A percentile compares a stretch with the other conserved stretches of the same genome.
Evolutionary conservation across 2,329 filamentous ascomycete genomes (phyloP).

Genomic region (Chrysosporium keratinophilum): DNA sequence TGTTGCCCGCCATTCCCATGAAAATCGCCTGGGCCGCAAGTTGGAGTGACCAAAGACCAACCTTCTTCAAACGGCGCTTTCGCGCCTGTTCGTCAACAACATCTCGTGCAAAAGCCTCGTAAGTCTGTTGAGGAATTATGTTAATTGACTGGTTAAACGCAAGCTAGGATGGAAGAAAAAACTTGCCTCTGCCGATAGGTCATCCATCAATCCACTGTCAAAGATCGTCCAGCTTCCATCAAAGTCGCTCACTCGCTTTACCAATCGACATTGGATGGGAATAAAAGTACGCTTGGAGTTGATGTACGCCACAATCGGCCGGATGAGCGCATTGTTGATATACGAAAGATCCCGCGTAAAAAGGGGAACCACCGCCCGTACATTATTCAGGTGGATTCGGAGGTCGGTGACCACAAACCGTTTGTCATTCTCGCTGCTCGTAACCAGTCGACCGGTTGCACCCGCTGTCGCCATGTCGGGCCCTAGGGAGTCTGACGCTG

Average conservation of each 20-base stretch:
- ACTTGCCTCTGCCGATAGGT: conserved; percentile 68
- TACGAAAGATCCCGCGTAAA: conserved; percentile 90
- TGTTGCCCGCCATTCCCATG: conserved; percentile 77
- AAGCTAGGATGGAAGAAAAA: conserved; percentile 1
- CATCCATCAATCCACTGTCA: conserved; percentile 88
- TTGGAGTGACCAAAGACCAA: conserved; percentile 90
- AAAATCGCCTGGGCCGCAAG: conserved; percentile 88
- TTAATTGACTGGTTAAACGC: conserved; percentile 12
- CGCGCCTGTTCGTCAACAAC: conserved; percentile 82
- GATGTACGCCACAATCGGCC: conserved; percentile 96
- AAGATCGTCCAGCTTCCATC: conserved; percentile 92
- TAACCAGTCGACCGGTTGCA: background rate
- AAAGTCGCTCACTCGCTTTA: conserved; percentile 81
- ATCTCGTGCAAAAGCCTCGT: conserved; percentile 84
- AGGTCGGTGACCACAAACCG: conserved; percentile 88
- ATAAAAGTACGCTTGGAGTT: conserved; percentile 93
- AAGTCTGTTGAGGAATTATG: conserved; percentile 47
- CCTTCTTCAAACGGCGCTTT: conserved; percentile 81
- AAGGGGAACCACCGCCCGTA: conserved; percentile 81
- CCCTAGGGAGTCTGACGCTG: background rate
- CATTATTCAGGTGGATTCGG: conserved; percentile 88
- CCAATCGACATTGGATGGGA: conserved; percentile 84
- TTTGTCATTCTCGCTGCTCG: conserved; percentile 46
- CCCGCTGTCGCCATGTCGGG: background rate
- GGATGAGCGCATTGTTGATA: conserved; percentile 87